Evolutionary conservation across 2,329 filamentous ascomycete genomes (phyloP), one percentile per base, ranked within the genome.

Genomic region (Lithohypha guttulata): DNA sequence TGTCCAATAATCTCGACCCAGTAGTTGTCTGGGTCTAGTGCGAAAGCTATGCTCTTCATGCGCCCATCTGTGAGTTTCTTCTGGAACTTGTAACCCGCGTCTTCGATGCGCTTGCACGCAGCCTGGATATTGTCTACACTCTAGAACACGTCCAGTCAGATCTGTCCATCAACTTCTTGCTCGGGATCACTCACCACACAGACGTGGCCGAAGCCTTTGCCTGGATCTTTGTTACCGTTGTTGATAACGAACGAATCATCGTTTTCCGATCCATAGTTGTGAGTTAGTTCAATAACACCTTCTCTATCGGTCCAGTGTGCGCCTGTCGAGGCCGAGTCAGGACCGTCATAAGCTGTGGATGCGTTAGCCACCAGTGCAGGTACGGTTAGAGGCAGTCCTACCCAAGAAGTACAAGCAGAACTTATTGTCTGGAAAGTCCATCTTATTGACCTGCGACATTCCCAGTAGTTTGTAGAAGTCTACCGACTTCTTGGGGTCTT

Each of bases 391-490:
- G n/a, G 33, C 17, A 14, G 7, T 6, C 18, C 32, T 37, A 48
- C 43, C 45, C 44, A 98, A 71, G 66, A 96, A 96, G 70, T 96
- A 96, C 19, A 95, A 76, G 54, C 91, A 84, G 61, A 96, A 96
- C 57, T 93, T 94, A 61, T 76, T 77, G 44, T 94, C 86, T 10
- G 87, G 82, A 56, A 85, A 83, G 46, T 81, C 69, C 32, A 91
- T 70, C 64, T 87, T 83, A 55, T 84, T 77, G 60, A 96, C 73
- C 46, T 86, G 64, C 56, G 71, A 86, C 73, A 96, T 78, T 53
- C 91, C 91, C 13, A 98, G 74, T 60, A 85, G 83, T 58, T 94
- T 80, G 63, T 96, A 98, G 64, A 93, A 98, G 51, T 89, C 82
- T 62, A 96, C 77, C 74, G 57, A 56, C 25, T 25, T 20, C 14